Conservation (phyloP, 2,329 filamentous ascomycete species). For the Diaporthe citriasiana region DNA sequence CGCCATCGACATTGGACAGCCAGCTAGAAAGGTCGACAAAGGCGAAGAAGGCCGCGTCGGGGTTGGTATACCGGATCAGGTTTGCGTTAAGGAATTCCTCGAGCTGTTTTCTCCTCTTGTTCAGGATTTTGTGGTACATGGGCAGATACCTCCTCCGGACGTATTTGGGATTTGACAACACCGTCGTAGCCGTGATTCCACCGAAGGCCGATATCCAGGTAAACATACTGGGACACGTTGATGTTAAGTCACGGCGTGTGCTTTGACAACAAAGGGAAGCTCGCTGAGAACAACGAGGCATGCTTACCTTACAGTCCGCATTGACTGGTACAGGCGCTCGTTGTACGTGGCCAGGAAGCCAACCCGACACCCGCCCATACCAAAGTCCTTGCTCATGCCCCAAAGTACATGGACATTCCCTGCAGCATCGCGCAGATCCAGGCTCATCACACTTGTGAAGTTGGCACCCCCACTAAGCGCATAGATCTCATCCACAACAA, state of each 20-base stretch:
- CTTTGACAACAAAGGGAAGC: background rate
- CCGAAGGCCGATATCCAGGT: conserved; percentile 39
- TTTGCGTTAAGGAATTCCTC: background rate
- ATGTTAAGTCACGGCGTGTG: conserved; percentile 7
- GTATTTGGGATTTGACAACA: conserved; percentile 35
- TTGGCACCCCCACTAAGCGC: conserved; percentile 34
- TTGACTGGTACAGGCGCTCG: conserved; percentile 37
- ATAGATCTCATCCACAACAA: conserved; percentile 41
- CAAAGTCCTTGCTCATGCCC: conserved; percentile 39
- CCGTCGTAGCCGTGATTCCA: conserved; percentile 23
- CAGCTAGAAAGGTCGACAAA: conserved; percentile 37
- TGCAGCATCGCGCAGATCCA: conserved; percentile 33
- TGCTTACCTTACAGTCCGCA: conserved; percentile 40
- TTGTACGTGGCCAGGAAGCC: conserved; percentile 40
- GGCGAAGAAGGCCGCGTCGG: conserved; percentile 36
- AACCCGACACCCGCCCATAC: conserved; percentile 36
- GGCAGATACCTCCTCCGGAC: conserved; percentile 32
- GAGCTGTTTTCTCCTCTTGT: conserved; percentile 36
- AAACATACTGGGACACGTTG: conserved; percentile 33
- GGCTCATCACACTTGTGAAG: conserved; percentile 37
- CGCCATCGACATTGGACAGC: conserved; percentile 32
- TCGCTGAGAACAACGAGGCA: background rate
- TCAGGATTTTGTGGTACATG: conserved; percentile 26
- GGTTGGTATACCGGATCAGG: conserved; percentile 11
- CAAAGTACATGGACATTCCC: conserved; percentile 39